phyloP scores from a whole-genome alignment of 78 protist genomes.

The Monosiga brevicollis region DNA sequence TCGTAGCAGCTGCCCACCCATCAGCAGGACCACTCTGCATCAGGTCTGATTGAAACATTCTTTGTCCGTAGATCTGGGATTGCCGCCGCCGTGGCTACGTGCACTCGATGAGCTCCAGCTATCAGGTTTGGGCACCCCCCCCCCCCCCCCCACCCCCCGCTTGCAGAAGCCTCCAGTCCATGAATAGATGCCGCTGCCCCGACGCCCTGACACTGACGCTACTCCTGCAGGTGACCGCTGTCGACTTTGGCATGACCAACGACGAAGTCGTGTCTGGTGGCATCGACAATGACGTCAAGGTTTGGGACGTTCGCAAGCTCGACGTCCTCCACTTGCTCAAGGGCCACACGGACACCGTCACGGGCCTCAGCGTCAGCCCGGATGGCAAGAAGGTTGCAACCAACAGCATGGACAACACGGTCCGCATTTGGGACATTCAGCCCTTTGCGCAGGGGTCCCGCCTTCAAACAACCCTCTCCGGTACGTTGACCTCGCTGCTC shows the following conservation, averaged over 20 bases:
- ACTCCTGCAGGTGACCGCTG: constrained; percentile 62
- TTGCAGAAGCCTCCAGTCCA: too few species aligned
- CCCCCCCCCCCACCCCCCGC: too few species aligned
- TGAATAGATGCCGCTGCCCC: too few species aligned
- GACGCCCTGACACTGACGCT: too few species aligned
- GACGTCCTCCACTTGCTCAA: constrained; percentile 10
- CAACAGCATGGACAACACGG: constrained; percentile 74
- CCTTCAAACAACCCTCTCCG: not conserved
- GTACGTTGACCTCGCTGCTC: too few species aligned
- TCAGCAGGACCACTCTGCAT: not conserved
- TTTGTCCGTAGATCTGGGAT: constrained; percentile 42
- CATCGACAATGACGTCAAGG: constrained; percentile 58
- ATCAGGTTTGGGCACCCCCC: too few species aligned
- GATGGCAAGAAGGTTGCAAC: constrained; percentile 50
- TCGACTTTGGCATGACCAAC: constrained; percentile 30
- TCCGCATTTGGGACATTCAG: constrained; percentile 32
- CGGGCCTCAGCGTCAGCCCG: constrained; percentile 47
- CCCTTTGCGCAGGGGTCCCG: constrained; percentile 11
- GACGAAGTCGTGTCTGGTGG: constrained; percentile 55
- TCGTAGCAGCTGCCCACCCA: not conserved
- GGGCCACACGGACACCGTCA: constrained; percentile 72
- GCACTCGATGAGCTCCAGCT: not conserved
- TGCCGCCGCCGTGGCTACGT: constrained; percentile 16
- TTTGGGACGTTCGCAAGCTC: constrained; percentile 56
- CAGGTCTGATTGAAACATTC: not conserved